Conservation (phyloP, 2,329 filamentous ascomycete species). For the Orbilia brochopaga region DNA sequence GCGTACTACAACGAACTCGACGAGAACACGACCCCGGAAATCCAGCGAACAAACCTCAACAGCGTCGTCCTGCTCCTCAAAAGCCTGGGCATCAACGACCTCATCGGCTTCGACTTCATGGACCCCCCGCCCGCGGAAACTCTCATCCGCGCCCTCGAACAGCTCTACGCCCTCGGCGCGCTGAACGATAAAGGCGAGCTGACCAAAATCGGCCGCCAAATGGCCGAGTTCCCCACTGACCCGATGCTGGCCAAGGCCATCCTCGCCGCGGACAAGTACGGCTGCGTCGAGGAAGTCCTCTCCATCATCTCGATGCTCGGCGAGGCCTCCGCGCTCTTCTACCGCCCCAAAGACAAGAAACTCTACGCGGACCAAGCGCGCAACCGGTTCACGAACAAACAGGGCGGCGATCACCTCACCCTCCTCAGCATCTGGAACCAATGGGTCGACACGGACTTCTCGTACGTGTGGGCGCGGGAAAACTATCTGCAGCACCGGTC, state of each 20-base stretch:
- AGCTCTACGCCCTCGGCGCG: constrained; percentile 87
- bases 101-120: constrained; percentile 95
- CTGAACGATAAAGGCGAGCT: constrained; percentile 87
- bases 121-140: constrained; percentile 89
- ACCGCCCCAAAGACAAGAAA: constrained; percentile 95
- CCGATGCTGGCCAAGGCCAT: constrained; percentile 90
- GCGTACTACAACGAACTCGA: constrained; percentile 95
- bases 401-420: constrained; percentile 87
- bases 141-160: constrained; percentile 84
- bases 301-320: constrained; percentile 93
- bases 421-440: constrained; percentile 94
- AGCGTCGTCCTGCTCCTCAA: constrained; percentile 84
- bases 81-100: constrained; percentile 86
- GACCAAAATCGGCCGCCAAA: constrained; percentile 88
- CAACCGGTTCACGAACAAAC: constrained; percentile 84
- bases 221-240: constrained; percentile 93
- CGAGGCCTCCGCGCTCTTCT: constrained; percentile 87
- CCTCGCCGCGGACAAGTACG: constrained; percentile 83
- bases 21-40: constrained; percentile 88
- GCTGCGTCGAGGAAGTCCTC: constrained; percentile 91
- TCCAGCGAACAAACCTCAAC: constrained; percentile 87
- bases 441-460: constrained; percentile 92
- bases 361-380: constrained; percentile 91
- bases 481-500: constrained; percentile 92
- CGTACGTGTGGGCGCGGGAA: constrained; percentile 83